These are phyloP conservation scores for Agaricales sp. DNA, from an alignment of 1,284 basidiomycete species.

Conservation along the genomic window DNA sequence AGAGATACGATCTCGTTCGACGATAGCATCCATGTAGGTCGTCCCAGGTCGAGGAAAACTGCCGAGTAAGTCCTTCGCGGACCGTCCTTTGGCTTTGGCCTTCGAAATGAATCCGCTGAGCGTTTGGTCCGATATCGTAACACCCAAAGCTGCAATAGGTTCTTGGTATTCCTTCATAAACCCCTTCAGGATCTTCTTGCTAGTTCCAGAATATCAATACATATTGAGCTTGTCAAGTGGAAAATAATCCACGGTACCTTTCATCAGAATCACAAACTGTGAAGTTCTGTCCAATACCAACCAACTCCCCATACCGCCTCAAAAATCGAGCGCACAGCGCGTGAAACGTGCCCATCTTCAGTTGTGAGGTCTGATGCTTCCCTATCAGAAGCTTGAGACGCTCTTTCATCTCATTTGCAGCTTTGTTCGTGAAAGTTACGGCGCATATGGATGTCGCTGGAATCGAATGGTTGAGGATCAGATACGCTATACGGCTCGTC, in stretches of 20 bases:
- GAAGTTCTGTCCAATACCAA: constrained; percentile 68
- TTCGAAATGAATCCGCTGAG: constrained; percentile 66
- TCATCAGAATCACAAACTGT: constrained; percentile 80
- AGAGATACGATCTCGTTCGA: constrained; percentile 28
- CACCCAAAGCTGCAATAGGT: constrained; percentile 32
- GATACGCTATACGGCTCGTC: constrained; percentile 69
- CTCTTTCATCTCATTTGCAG: constrained; percentile 81
- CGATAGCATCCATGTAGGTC: constrained; percentile 6
- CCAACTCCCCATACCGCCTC: constrained; percentile 50
- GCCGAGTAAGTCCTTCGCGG: constrained; percentile 35
- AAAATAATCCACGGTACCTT: constrained; percentile 37
- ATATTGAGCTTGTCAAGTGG: constrained; percentile 5
- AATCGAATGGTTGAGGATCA: constrained; percentile 51
- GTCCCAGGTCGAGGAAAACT: constrained; percentile 10
- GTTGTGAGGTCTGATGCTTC: constrained; percentile 40
- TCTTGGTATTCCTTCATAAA: constrained; percentile 51
- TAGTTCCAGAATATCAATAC: constrained; percentile 17
- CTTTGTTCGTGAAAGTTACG: constrained; percentile 85
- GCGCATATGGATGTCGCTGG: constrained; percentile 62
- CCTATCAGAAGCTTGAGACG: constrained; percentile 70
- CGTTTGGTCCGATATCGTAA: constrained; percentile 51
- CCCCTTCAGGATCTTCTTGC: constrained; percentile 63
- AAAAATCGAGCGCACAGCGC: constrained; percentile 69
- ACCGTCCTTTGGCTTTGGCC: constrained; percentile 67
- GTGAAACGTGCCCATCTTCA: constrained; percentile 81